These are phyloP conservation scores for Populus hybrid DNA, from an alignment of 441 rosid genomes.

Conservation along the genomic window DNA sequence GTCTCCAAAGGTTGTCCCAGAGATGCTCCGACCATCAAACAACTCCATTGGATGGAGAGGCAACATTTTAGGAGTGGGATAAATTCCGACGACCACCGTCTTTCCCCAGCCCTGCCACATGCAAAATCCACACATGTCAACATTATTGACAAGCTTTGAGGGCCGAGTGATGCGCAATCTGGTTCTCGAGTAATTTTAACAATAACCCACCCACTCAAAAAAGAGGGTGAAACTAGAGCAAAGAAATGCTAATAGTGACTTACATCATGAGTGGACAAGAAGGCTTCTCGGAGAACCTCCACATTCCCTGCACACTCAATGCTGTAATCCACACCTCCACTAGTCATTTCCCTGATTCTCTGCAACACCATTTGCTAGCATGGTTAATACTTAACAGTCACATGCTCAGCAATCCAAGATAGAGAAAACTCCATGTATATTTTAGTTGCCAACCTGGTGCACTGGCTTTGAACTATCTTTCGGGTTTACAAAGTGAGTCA, in stretches of 20 bases:
- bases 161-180: neutral
- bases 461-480: constrained; percentile 38
- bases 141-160: neutral
- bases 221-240: neutral
- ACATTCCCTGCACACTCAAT: constrained; percentile 34
- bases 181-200: neutral
- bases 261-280: constrained; percentile 41
- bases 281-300: constrained; percentile 35
- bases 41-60: constrained; percentile 49
- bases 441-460: constrained; percentile 31
- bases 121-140: neutral
- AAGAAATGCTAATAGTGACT: neutral
- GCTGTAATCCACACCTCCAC: constrained; percentile 40
- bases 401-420: too few relatives aligned
- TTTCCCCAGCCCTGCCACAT: constrained; percentile 39
- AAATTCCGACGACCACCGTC: constrained; percentile 35
- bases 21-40: constrained; percentile 34
- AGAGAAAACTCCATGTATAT: neutral
- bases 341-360: constrained; percentile 40
- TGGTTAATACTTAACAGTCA: too few relatives aligned
- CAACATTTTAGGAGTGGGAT: constrained; percentile 26
- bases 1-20: constrained; percentile 32
- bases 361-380: neutral
- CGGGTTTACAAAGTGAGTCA: constrained; percentile 41
- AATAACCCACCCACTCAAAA: neutral